Evolutionary conservation across 2,329 filamentous ascomycete genomes (phyloP), one percentile per base, ranked within the genome.

Genomic region (Emergomyces orientalis): DNA sequence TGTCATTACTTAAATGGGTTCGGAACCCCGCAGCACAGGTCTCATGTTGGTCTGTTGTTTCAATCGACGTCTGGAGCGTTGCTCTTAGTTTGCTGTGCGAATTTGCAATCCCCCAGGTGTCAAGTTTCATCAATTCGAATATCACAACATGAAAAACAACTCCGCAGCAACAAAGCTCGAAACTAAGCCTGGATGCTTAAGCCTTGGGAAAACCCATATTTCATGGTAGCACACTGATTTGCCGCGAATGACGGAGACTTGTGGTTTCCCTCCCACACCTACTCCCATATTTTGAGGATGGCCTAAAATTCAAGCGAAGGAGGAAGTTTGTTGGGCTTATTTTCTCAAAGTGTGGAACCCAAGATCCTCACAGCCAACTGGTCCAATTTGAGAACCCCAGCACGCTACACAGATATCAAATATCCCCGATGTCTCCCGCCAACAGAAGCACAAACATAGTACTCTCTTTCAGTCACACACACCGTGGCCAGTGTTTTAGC

Each of bases 111-210:
- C 19, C 43, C 30, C 30, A 1, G 14, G 22, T 43, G 13, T 59
- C 41, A 45, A 47, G 22, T 59, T 47, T 47, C n/a, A 34, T 6
- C 41, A 30, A 3, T n/a, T 14, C 47, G 56, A 45, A 32, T n/a
- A 59, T 59, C 25, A 27, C 34, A 59, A 59, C 37, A 47, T 41
- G 9, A 59, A 47, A 41, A 47, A 17, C 56, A 59, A 30, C 25
- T n/a, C 8, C 3, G 14, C 13, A 45, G 17, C 41, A 14, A 39
- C 25, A 17, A n/a, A 41, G 17, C 51, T 3, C 17, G 27, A 22
- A 34, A n/a, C 17, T 7, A 54, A n/a, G 19, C 30, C 27, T 34
- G 34, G 17, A n/a, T 34, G 3, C 30, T n/a, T 0, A 34, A 30
- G 1, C 8, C 17, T 55, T 8, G 19, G 25, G 27, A 4, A 52